Evolutionary conservation across 164 flowering plant species (phyloP).

Genomic region (Buxus sempervirens): DNA sequence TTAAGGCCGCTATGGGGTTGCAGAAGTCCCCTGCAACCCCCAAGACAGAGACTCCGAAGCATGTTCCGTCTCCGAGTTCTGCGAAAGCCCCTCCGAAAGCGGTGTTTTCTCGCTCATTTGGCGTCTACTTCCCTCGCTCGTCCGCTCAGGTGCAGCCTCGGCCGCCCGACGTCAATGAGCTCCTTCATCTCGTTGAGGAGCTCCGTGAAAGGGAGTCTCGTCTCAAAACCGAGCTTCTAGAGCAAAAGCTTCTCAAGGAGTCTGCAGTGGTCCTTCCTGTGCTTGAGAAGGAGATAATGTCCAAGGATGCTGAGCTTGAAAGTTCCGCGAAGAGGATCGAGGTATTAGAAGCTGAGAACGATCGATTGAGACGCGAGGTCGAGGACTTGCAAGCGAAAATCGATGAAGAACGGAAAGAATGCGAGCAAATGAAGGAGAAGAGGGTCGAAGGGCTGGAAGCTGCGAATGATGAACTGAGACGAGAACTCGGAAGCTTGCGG

Average conservation of each 20-base stretch:
- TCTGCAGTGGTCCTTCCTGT: constrained; percentile 63
- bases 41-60: constrained; percentile 32
- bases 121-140: constrained; percentile 91
- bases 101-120: constrained; percentile 66
- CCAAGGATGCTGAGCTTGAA: constrained; percentile 41
- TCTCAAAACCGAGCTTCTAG: constrained; percentile 67
- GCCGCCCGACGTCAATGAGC: constrained; percentile 75
- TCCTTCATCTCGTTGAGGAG: constrained; percentile 70
- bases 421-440: constrained; percentile 10
- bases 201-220: constrained; percentile 62
- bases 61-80: constrained; percentile 15
- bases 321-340: constrained; percentile 25
- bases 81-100: constrained; percentile 21
- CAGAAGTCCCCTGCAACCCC: constrained; percentile 51
- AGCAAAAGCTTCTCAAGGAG: constrained; percentile 65
- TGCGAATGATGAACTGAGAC: constrained; percentile 47
- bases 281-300: constrained; percentile 61
- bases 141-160: constrained; percentile 89
- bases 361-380: constrained; percentile 36
- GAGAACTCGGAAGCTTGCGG: constrained; percentile 33
- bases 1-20: constrained; percentile 62
- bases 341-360: constrained; percentile 49
- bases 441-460: constrained; percentile 39
- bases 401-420: constrained; percentile 30
- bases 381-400: constrained; percentile 27